Percentiles rank a stretch among this genome's conserved stretches.
Conservation (phyloP, 139 green algal species). For the Tetradesmus lagerheimii region DNA sequence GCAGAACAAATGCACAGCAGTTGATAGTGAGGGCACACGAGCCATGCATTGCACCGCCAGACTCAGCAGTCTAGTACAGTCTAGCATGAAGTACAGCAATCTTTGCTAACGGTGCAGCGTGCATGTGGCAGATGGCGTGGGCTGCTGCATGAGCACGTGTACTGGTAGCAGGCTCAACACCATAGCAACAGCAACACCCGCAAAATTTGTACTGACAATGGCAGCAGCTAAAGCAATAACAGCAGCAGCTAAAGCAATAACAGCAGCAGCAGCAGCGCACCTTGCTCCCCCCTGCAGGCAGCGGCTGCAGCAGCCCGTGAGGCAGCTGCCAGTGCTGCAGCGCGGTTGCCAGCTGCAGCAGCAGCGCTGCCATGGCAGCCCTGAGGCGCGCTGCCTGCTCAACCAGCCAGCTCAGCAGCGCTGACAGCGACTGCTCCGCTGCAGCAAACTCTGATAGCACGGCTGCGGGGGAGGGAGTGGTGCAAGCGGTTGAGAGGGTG, state of each 20-base stretch:
- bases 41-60: too few relatives aligned
- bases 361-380: neutral
- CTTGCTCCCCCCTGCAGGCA: neutral
- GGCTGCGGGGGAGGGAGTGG: neutral
- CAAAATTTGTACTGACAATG: neutral
- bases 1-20: neutral
- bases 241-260: neutral
- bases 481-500: neutral
- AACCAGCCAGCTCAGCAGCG: conserved; percentile 7
- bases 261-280: neutral
- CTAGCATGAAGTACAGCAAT: too few relatives aligned
- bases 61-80: too few relatives aligned
- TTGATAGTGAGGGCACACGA: too few relatives aligned
- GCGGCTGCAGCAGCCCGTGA: conserved; percentile 12
- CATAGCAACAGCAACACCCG: neutral
- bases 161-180: neutral
- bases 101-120: too few relatives aligned
- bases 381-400: neutral
- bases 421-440: neutral
- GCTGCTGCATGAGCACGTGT: too few relatives aligned
- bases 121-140: too few relatives aligned
- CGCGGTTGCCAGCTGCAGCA: neutral
- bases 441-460: conserved; percentile 18
- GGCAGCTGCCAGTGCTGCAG: conserved; percentile 14
- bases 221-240: too few relatives aligned